Evolutionary conservation across 768 basidiomycete species (phyloP).

Genomic region (Russula virescens): DNA sequence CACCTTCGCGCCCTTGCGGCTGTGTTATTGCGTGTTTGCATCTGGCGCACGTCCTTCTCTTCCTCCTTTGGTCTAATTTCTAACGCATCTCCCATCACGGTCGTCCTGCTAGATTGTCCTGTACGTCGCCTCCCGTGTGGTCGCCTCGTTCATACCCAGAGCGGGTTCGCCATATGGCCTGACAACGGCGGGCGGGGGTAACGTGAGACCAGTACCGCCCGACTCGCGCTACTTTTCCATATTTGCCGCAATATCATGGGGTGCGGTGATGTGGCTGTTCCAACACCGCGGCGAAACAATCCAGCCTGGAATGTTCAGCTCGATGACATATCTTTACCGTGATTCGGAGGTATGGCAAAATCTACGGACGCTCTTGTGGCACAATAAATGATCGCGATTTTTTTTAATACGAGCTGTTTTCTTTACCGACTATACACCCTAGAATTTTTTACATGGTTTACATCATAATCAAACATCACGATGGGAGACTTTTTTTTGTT

Average conservation of each 20-base stretch:
- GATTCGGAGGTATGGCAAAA: constrained; percentile 86
- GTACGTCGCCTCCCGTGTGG: constrained; percentile 88
- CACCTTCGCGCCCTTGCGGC: background rate
- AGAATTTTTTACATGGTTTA: constrained; percentile 6
- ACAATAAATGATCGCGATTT: constrained; percentile 55
- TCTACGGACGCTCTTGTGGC: constrained; percentile 84
- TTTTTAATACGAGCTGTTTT: background rate
- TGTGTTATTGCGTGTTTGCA: background rate
- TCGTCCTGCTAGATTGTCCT: constrained; percentile 71
- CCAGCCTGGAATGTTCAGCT: constrained; percentile 94
- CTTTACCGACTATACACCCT: background rate
- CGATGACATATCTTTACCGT: constrained; percentile 92
- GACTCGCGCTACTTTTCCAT: constrained; percentile 78
- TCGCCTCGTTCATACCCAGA: constrained; percentile 89
- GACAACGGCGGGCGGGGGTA: constrained; percentile 37
- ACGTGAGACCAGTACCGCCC: constrained; percentile 71
- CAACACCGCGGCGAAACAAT: constrained; percentile 81
- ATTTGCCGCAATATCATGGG: constrained; percentile 90
- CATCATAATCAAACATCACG: background rate
- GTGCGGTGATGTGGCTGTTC: constrained; percentile 95
- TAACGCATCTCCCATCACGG: background rate
- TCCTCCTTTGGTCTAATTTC: background rate
- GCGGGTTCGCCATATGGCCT: constrained; percentile 49
- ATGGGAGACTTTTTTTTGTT: background rate
- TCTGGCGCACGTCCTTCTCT: background rate